A percentile compares a stretch with the other conserved stretches of the same genome.
These are phyloP conservation scores for Sideroxylon spinosum DNA, from an alignment of 179 eudicot genomes.

Conservation along the genomic window DNA sequence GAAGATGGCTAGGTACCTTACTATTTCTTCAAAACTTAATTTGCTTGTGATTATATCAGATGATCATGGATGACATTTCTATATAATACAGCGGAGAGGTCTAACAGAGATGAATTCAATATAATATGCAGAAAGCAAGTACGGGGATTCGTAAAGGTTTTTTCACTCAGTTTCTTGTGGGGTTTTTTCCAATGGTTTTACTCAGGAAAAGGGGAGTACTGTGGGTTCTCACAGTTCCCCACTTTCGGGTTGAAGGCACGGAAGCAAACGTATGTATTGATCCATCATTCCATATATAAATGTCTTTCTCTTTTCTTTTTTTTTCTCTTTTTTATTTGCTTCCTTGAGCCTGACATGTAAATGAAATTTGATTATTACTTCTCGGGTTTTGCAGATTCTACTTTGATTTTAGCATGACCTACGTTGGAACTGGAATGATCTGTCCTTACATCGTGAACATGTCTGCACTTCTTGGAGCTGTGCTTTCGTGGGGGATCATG, in stretches of 20 bases:
- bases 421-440: constrained; percentile 86
- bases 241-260: constrained; percentile 76
- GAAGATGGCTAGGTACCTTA: constrained; percentile 48
- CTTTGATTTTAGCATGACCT: constrained; percentile 86
- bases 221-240: constrained; percentile 79
- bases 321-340: not conserved
- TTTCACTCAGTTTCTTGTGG: constrained; percentile 75
- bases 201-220: constrained; percentile 43
- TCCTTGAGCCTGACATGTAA: not conserved
- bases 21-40: too few species aligned
- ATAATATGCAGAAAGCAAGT: constrained; percentile 58
- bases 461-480: constrained; percentile 72
- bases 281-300: not conserved
- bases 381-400: constrained; percentile 46
- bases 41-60: too few species aligned
- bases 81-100: not conserved
- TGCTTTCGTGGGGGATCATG: constrained; percentile 81
- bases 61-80: not conserved
- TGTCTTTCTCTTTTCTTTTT: not conserved
- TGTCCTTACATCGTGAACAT: constrained; percentile 77
- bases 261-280: constrained; percentile 47
- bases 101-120: not conserved
- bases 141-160: constrained; percentile 52
- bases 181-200: constrained; percentile 87
- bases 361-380: not conserved